Conservation (phyloP, 139 green algal species). For the Chlamydomonas sphaeroides region DNA sequence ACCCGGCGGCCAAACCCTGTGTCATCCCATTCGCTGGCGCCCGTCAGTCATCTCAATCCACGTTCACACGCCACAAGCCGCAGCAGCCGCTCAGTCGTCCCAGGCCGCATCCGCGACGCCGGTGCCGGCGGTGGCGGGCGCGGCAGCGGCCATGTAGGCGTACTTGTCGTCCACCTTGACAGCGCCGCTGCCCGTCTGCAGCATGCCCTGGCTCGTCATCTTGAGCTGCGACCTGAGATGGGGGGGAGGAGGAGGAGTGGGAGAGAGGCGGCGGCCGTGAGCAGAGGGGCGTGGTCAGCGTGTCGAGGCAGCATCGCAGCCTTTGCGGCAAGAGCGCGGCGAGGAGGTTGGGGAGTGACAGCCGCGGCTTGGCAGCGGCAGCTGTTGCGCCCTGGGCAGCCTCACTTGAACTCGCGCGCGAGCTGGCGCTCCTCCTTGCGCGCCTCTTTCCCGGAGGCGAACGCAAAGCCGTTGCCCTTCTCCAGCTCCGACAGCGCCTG, state of each 20-base stretch:
- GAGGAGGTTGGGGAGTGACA: no score
- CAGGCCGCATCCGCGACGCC: conserved; percentile 74
- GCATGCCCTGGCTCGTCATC: conserved; percentile 44
- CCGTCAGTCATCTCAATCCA: no score
- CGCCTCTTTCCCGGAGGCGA: conserved; percentile 85
- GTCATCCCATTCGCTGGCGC: no score
- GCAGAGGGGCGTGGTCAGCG: neutral
- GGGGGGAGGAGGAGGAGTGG: neutral
- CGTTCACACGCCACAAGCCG: no score
- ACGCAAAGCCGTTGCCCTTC: conserved; percentile 82
- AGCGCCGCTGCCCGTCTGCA: conserved; percentile 41
- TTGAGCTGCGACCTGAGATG: conserved; percentile 40
- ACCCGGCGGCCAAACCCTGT: no score
- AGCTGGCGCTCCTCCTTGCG: conserved; percentile 73
- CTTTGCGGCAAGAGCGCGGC: no score
- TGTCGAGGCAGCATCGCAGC: no score
- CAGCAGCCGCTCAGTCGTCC: conserved; percentile 62
- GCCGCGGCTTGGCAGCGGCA: no score
- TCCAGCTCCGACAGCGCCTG: conserved; percentile 79
- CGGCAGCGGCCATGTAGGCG: conserved; percentile 65
- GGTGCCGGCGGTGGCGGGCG: conserved; percentile 23
- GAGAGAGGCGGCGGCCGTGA: neutral
- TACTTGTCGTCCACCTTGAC: conserved; percentile 82
- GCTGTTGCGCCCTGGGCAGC: no score
- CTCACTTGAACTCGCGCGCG: conserved; percentile 67